Base-by-base conservation (phyloP, 2,329 filamentous ascomycete species). In the Aspergillus texensis region DNA sequence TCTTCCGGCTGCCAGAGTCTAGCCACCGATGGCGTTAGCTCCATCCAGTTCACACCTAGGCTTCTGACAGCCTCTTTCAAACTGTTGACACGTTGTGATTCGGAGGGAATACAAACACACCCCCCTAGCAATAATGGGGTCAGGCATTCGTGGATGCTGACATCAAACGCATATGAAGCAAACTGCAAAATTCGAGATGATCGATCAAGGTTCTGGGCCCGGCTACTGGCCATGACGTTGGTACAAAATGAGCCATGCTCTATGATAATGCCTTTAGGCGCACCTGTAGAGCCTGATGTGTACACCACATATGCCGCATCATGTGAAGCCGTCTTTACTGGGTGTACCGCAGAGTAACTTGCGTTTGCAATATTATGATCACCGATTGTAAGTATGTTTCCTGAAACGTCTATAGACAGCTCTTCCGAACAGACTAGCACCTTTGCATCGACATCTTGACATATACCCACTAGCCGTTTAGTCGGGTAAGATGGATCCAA, bases 211-310 rank as follows among this genome's bases (percentile, higher is more conserved):
- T 54, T 53, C 14, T 61, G 58, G 1, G 52, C n/a, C 32, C 16
- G 28, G 16, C 58, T 54, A 34, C 28, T 54, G 5, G 48, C 48
- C 45, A 60, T 53, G 2, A 43, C 34, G 26, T 55, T 34, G 24
- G 50, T 68, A 34, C 68, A 72, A 53, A 71, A 70, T 19, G 65
- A 67, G 48, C 79, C 75, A 77, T 97, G 93, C 2, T 86, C 89
- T 28, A 96, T 82, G 83, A 91, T 89, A 16, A 96, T 92, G 6
- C 92, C 93, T 77, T 96, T 96, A 1, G 93, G 92, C 57, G 91
- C 80, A 0, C 93, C 93, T 0, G 93, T 96, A 0, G 93, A 96
- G 10, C 93, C 93, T 10, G 89, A 92, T 58, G 88, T 91, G 75
- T 95, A 96, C 4, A 61, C 45, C 4, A 60, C 41, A 24, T 65